Percentiles rank a stretch among this genome's conserved stretches.
Evolutionary conservation across 257 asterid species (phyloP).

Genomic region (Nicotiana noctiflora): DNA sequence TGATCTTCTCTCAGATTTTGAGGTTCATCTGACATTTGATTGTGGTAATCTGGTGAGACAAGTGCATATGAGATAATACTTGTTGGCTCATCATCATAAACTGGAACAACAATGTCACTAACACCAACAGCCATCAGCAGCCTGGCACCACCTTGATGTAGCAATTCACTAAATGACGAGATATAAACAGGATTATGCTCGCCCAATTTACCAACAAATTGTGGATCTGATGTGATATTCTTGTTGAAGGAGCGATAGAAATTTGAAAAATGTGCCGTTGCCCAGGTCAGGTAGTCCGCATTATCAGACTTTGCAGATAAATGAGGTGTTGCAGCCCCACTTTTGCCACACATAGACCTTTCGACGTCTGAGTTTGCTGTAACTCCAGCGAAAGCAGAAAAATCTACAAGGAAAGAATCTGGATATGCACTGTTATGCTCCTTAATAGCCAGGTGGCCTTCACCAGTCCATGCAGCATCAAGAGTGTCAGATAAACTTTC

Average conservation of each 20-base stretch:
- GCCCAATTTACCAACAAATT: conserved; percentile 43
- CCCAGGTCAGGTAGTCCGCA: conserved; percentile 59
- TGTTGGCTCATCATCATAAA: conserved; percentile 93
- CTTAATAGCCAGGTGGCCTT: conserved; percentile 22
- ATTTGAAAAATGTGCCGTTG: conserved; percentile 56
- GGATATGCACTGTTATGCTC: conserved; percentile 3
- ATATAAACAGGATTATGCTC: conserved; percentile 66
- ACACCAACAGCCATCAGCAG: conserved; percentile 62
- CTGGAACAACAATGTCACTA: conserved; percentile 66
- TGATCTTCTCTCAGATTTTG: conserved; percentile 46
- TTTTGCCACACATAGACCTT: conserved; percentile 17
- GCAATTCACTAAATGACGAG: conserved; percentile 55
- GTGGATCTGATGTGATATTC: conserved; percentile 38
- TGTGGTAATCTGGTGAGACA: conserved; percentile 48
- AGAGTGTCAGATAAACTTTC: conserved; percentile 64
- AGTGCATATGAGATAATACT: conserved; percentile 80
- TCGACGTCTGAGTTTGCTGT: neutral
- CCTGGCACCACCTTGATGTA: conserved; percentile 60
- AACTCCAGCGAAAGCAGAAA: neutral
- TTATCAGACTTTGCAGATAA: conserved; percentile 44
- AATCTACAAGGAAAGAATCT: neutral
- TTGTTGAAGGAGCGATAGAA: conserved; percentile 65
- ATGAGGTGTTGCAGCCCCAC: conserved; percentile 27
- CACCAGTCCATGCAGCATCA: conserved; percentile 94
- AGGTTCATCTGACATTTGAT: conserved; percentile 53